These are phyloP conservation scores for Hevea brasiliensis DNA, from an alignment of 345 rosid genomes.

Conservation along the genomic window DNA sequence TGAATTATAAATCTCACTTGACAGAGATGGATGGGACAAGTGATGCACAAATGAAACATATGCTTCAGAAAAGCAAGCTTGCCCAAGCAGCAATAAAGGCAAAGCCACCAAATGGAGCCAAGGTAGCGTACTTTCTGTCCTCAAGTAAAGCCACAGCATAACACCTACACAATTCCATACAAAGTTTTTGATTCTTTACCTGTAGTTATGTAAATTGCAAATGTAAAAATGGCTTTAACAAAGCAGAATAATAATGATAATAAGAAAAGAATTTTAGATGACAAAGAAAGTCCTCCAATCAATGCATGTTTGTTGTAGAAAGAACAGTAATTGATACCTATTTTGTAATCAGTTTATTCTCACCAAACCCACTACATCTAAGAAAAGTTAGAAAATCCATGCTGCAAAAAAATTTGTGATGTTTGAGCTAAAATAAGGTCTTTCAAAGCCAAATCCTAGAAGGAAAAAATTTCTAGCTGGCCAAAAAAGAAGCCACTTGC, in stretches of 20 bases:
- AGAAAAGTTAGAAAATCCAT: no score
- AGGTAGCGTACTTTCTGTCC: constrained; percentile 66
- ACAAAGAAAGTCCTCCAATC: background rate
- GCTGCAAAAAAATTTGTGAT: background rate
- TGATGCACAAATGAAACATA: background rate
- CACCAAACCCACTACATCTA: background rate
- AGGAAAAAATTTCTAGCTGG: background rate
- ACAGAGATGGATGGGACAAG: background rate
- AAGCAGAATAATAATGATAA: no score
- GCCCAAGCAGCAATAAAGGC: constrained; percentile 89
- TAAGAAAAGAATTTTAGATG: background rate
- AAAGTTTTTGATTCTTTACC: background rate
- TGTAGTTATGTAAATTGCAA: background rate
- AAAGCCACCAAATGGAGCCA: constrained; percentile 90
- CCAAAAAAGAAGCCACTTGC: background rate
- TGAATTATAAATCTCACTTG: background rate
- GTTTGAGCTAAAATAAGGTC: background rate
- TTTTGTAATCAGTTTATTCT: background rate
- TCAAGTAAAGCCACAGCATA: constrained; percentile 78
- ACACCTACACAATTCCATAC: constrained; percentile 55
- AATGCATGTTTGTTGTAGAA: background rate
- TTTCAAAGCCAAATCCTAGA: background rate
- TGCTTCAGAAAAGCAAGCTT: constrained; percentile 60
- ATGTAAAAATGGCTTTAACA: background rate
- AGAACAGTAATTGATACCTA: background rate